Base-by-base conservation (phyloP, 495 filamentous ascomycete genomes). In the Viridothelium virens region DNA sequence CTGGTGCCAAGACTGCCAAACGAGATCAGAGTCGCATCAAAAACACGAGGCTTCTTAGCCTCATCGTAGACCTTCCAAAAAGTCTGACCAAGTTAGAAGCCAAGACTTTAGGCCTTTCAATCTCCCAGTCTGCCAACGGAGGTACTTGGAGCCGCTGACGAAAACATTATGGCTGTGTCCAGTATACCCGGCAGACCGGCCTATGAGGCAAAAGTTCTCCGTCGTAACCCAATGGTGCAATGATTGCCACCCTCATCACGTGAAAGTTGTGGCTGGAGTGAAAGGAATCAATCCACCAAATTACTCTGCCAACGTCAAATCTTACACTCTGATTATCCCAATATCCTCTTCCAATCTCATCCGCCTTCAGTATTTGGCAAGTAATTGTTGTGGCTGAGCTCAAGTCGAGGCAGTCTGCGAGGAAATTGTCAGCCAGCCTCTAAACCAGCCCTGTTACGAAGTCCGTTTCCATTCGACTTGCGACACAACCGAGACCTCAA, bases 391-490 rank as follows among this genome's bases (percentile, higher is more conserved):
- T 59, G 53, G 53, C 53, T n/a, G 53, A 34, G 53, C 53, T 59
- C 48, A 53, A 18, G 5, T 7, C 25, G 48, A 5, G 48, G 48
- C 48, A 18, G 16, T 11, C 48, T 53, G 5, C 25, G 48, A 18
- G 16, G 25, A 59, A 36, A 59, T 36, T 59, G 53, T 59, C 53
- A 59, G 53, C 53, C 53, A 33, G 53, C 53, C 25, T 33, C 31
- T 59, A 59, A 36, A 59, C 53, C 7, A 59, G 53, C 53, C 25
- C 53, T 59, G 53, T 59, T 33, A 59, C 53, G 53, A 59, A 59
- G 53, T 36, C 53, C 53, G 53, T 59, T 59, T 59, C 53, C 53
- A 59, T 59, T 59, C 53, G 14, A 59, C 53, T 36, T 59, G 53
- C 53, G 53, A 59, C 53, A 59, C 53, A 34, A 59, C 53, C 53